A percentile compares a stretch with the other conserved stretches of the same genome.
Conservation (phyloP, 139 green algal species). For the Coccomyxa sp. region DNA sequence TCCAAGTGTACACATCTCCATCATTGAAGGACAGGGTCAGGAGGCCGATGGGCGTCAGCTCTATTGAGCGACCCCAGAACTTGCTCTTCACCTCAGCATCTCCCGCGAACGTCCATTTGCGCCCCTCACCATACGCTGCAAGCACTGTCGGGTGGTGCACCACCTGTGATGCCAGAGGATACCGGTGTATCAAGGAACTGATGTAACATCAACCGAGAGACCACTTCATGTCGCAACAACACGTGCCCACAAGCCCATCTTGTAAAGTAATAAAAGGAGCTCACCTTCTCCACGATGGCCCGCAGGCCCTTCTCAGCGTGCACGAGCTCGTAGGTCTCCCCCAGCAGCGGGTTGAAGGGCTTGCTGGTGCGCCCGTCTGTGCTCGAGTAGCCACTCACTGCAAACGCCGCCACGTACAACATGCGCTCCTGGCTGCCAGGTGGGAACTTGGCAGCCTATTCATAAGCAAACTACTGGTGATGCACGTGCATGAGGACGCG, state of each 20-base stretch:
- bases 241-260: background rate
- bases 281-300: conserved; percentile 65
- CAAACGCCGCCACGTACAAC: conserved; percentile 74
- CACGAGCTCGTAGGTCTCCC: conserved; percentile 71
- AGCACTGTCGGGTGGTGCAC: conserved; percentile 81
- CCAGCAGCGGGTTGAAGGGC: conserved; percentile 76
- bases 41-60: conserved; percentile 71
- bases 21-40: conserved; percentile 62
- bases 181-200: background rate
- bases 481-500: background rate
- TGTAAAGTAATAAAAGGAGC: background rate
- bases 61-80: conserved; percentile 90
- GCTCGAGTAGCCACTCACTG: conserved; percentile 52
- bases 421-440: conserved; percentile 47
- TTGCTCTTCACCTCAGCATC: conserved; percentile 84
- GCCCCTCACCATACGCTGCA: conserved; percentile 54
- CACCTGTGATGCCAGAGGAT: conserved; percentile 9
- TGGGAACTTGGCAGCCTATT: conserved; percentile 28
- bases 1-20: conserved; percentile 72
- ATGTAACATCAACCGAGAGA: no score
- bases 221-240: background rate
- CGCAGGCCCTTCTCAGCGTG: conserved; percentile 55
- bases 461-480: background rate
- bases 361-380: conserved; percentile 53
- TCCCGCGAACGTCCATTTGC: conserved; percentile 59